Evolutionary conservation across 768 basidiomycete genomes (phyloP).

Genomic region (Boletellus ananiceps): DNA sequence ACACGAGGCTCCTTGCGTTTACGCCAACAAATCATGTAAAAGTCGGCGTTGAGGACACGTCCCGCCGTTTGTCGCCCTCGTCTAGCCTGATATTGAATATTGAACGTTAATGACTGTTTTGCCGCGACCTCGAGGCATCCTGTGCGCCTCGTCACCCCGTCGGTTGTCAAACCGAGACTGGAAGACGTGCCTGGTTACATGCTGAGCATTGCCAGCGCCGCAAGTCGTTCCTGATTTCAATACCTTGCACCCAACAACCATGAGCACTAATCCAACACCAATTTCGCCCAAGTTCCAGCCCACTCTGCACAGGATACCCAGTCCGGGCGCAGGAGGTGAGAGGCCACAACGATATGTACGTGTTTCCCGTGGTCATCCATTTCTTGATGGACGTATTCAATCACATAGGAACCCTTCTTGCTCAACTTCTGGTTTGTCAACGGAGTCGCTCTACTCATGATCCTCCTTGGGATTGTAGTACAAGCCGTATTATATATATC

Average conservation of each 20-base stretch:
- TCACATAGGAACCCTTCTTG: conserved; percentile 25
- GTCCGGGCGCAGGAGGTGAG: conserved; percentile 30
- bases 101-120: not conserved
- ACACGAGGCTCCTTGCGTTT: conserved; percentile 1
- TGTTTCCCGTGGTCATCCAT: not conserved
- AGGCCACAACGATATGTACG: conserved; percentile 44
- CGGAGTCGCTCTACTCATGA: conserved; percentile 39
- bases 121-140: conserved; percentile 6
- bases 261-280: conserved; percentile 1
- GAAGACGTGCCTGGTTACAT: not conserved
- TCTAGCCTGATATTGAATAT: not conserved
- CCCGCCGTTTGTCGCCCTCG: not conserved
- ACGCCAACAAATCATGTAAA: conserved; percentile 12
- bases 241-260: not conserved
- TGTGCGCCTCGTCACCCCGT: not conserved
- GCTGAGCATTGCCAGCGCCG: not conserved
- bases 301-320: conserved; percentile 47
- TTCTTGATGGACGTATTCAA: not conserved
- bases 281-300: conserved; percentile 38
- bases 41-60: not conserved
- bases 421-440: conserved; percentile 39
- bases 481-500: conserved; percentile 15
- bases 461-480: conserved; percentile 25
- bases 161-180: not conserved
- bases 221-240: not conserved